phyloP scores from a whole-genome alignment of 2,329 filamentous ascomycete species.

The Seiridium unicorne region DNA sequence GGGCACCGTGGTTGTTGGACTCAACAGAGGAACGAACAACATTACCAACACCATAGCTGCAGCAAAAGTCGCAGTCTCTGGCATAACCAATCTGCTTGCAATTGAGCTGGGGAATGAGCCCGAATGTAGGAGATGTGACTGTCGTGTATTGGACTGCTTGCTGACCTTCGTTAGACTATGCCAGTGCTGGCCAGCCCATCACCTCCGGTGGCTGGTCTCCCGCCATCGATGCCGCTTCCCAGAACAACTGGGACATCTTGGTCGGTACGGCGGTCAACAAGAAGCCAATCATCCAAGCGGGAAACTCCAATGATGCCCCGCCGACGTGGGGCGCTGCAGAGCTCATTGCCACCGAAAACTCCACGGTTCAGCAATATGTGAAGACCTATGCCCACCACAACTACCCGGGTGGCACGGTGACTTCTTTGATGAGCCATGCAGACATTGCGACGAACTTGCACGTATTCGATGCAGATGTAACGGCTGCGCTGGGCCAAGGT shows the following conservation, averaged over 20 bases:
- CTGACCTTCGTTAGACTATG: slow-evolving; percentile 26
- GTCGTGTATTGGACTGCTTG: neutral
- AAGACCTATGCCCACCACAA: slow-evolving; percentile 45
- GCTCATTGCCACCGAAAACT: slow-evolving; percentile 35
- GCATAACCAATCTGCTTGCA: slow-evolving; percentile 48
- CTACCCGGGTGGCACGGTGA: slow-evolving; percentile 42
- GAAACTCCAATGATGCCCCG: slow-evolving; percentile 36
- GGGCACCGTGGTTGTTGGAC: slow-evolving; percentile 49
- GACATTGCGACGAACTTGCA: slow-evolving; percentile 36
- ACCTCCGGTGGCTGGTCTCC: slow-evolving; percentile 34
- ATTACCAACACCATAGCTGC: slow-evolving; percentile 53
- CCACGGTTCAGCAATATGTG: slow-evolving; percentile 35
- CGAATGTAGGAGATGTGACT: slow-evolving; percentile 39
- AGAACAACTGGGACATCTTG: slow-evolving; percentile 35
- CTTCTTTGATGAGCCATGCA: slow-evolving; percentile 42
- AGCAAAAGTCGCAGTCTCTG: slow-evolving; percentile 39
- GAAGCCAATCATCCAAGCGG: slow-evolving; percentile 36
- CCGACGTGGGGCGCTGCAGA: slow-evolving; percentile 36
- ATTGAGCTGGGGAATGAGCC: slow-evolving; percentile 1
- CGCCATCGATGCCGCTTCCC: slow-evolving; percentile 33
- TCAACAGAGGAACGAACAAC: slow-evolving; percentile 53
- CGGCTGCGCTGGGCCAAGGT: slow-evolving; percentile 32
- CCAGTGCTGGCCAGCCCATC: slow-evolving; percentile 34
- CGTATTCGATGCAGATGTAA: slow-evolving; percentile 38
- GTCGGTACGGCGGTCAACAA: slow-evolving; percentile 33